These are phyloP conservation scores for Phaeolepiota aurea DNA, from an alignment of 768 basidiomycete genomes.

Conservation along the genomic window DNA sequence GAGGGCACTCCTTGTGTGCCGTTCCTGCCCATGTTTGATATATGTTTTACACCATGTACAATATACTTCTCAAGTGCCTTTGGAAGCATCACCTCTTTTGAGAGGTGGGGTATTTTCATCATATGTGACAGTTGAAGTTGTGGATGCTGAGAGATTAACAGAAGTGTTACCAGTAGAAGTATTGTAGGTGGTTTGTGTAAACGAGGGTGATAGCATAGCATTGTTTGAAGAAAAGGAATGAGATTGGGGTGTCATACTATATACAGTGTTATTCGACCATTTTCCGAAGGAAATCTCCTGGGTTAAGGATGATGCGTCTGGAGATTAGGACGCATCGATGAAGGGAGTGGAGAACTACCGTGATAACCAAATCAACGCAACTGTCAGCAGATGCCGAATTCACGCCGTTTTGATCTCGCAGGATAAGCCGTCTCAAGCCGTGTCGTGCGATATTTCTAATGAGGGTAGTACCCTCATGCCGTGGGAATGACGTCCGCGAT, in stretches of 20 bases:
- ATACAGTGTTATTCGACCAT: background rate
- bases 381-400: background rate
- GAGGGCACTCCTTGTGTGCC: background rate
- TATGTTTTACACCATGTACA: conserved; percentile 1
- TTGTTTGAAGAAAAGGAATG: too few species aligned
- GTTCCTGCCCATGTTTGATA: conserved; percentile 1
- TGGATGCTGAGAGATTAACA: too few species aligned
- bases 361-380: background rate
- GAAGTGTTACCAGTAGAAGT: too few species aligned
- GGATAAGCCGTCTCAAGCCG: background rate
- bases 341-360: background rate
- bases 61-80: background rate
- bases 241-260: background rate
- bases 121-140: too few species aligned
- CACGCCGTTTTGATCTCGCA: background rate
- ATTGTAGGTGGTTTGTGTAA: background rate
- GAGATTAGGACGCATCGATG: background rate
- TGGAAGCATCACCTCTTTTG: background rate
- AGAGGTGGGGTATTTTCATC: background rate
- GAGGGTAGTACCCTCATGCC: background rate
- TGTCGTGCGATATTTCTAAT: background rate
- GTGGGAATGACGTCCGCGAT: background rate
- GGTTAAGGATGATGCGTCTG: background rate
- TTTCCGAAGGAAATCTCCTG: background rate
- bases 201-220: too few species aligned